Conservation (phyloP, 176 grass and related monocot genomes). For the Oryza glumipatula region DNA sequence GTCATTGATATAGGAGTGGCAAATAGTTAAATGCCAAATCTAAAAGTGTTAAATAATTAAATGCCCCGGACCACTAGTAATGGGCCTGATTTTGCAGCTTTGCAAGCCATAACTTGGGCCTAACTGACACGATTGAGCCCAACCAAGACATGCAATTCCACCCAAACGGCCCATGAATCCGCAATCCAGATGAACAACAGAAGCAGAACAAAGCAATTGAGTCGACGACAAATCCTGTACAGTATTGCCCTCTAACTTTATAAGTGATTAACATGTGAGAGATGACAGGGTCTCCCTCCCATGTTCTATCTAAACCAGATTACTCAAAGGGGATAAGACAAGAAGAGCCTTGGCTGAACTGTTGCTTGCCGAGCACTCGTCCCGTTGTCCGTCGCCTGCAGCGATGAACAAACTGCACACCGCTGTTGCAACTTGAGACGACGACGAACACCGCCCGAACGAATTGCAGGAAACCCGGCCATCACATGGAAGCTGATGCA, state of each 20-base stretch:
- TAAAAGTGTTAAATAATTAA: too few relatives aligned
- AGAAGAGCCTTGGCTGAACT: not conserved
- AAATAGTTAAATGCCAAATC: too few relatives aligned
- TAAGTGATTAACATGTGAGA: too few relatives aligned
- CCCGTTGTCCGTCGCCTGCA: not conserved
- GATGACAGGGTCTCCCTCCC: too few relatives aligned
- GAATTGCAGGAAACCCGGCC: slow-evolving; percentile 14
- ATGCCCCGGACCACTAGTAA: not conserved
- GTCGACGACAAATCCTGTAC: too few relatives aligned
- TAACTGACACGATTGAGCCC: too few relatives aligned
- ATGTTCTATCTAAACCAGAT: not conserved
- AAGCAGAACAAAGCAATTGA: too few relatives aligned
- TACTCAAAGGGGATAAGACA: not conserved
- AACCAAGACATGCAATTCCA: too few relatives aligned
- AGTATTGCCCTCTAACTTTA: too few relatives aligned
- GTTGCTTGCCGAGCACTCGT: not conserved
- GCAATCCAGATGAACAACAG: too few relatives aligned
- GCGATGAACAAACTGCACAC: not conserved
- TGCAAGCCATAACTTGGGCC: not conserved
- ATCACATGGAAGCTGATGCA: slow-evolving; percentile 25
- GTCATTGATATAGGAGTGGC: too few relatives aligned
- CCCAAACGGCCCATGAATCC: too few relatives aligned
- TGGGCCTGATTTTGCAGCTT: not conserved
- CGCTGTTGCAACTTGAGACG: not conserved
- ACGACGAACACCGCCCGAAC: not conserved